A percentile compares a stretch with the other conserved stretches of the same genome.
phyloP scores from a whole-genome alignment of 176 grass and related monocot species.

The Aegilops speltoides region DNA sequence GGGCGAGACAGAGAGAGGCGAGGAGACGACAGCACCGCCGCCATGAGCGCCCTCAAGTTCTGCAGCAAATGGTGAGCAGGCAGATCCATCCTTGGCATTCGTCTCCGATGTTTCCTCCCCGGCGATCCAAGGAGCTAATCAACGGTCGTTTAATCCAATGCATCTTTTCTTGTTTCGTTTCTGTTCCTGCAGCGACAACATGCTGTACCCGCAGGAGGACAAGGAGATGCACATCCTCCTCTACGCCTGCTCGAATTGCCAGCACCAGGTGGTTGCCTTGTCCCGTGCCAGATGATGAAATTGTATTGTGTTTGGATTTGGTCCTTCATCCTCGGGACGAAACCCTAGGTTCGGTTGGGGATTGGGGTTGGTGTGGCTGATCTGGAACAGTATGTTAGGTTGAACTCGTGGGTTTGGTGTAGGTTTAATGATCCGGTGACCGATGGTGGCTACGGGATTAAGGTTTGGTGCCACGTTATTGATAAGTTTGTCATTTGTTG shows the following conservation, averaged over 20 bases:
- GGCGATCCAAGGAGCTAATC: background rate
- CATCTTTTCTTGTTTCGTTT: background rate
- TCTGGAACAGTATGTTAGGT: background rate
- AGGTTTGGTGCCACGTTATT: slow-evolving; percentile 20
- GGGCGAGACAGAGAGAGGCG: background rate
- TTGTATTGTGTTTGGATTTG: slow-evolving; percentile 15
- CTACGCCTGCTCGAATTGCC: slow-evolving; percentile 70
- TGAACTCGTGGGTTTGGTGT: background rate
- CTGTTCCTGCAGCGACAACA: slow-evolving; percentile 67
- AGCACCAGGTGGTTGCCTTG: slow-evolving; percentile 54
- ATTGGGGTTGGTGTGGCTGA: background rate
- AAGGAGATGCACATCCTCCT: slow-evolving; percentile 62
- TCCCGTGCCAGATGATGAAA: background rate
- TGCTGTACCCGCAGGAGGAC: slow-evolving; percentile 85
- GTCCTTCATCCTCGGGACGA: background rate
- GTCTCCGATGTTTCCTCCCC: background rate
- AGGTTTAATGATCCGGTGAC: slow-evolving; percentile 26
- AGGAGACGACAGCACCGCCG: background rate
- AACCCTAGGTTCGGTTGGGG: slow-evolving; percentile 30
- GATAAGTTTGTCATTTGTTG: background rate
- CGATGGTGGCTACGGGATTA: background rate
- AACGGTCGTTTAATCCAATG: background rate
- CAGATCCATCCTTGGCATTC: background rate
- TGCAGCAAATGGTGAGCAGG: slow-evolving; percentile 61
- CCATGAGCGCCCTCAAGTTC: slow-evolving; percentile 73